Conservation (phyloP, 2,329 filamentous ascomycete genomes). For the Penicillium sp. region DNA sequence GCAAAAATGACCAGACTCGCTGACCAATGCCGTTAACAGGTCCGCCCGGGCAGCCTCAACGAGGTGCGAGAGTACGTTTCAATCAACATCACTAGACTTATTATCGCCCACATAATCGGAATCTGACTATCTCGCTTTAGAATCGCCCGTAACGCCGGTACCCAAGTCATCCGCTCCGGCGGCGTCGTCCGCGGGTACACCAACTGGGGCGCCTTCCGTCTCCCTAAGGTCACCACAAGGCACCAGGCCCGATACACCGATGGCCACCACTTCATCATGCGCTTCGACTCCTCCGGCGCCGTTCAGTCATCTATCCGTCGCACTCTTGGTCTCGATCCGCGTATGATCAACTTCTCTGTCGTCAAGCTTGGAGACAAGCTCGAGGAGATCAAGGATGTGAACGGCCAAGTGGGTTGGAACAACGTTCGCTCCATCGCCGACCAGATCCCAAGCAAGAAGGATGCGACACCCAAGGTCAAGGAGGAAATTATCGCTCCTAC, state of each 20-base stretch:
- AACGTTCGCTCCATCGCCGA: slow-evolving; percentile 32
- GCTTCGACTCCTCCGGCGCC: slow-evolving; percentile 78
- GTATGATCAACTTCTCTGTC: slow-evolving; percentile 83
- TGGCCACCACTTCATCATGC: slow-evolving; percentile 97
- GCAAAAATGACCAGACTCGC: slow-evolving; percentile 5
- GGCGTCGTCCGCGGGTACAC: slow-evolving; percentile 89
- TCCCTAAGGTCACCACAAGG: slow-evolving; percentile 76
- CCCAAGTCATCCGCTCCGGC: slow-evolving; percentile 76
- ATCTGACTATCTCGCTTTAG: slow-evolving; percentile 48
- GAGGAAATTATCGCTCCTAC: too few species aligned
- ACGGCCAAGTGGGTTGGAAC: slow-evolving; percentile 58
- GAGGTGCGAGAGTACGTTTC: slow-evolving; percentile 89
- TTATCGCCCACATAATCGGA: not conserved
- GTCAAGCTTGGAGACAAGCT: slow-evolving; percentile 78
- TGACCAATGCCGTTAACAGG: slow-evolving; percentile 55
- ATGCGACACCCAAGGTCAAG: too few species aligned
- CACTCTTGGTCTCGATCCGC: slow-evolving; percentile 80
- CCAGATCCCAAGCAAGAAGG: slow-evolving; percentile 13
- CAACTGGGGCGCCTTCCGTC: slow-evolving; percentile 92
- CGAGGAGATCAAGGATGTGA: slow-evolving; percentile 61
- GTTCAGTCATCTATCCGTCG: slow-evolving; percentile 75
- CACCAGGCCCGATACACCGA: slow-evolving; percentile 81
- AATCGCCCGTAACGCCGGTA: slow-evolving; percentile 83
- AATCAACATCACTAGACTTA: slow-evolving; percentile 12
- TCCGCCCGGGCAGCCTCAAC: slow-evolving; percentile 82